A percentile compares a stretch with the other conserved stretches of the same genome.
phyloP scores from a whole-genome alignment of 306 rosid genomes.

The Hylodesmum podocarpum region DNA sequence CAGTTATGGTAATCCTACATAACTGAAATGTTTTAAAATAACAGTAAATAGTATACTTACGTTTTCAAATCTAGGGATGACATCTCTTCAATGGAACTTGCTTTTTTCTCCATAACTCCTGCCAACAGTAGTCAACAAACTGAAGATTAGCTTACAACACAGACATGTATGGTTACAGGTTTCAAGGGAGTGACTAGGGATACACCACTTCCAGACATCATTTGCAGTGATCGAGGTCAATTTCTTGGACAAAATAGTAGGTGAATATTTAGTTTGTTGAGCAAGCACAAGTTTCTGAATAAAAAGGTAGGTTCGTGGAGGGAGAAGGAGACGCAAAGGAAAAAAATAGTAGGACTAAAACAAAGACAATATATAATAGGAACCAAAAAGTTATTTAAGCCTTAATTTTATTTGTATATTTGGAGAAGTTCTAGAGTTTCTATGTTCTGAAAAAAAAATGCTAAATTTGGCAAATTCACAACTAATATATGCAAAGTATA shows the following conservation, averaged over 20 bases:
- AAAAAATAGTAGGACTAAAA: not conserved
- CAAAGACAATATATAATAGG: not conserved
- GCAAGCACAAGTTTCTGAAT: not conserved
- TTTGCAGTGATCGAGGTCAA: not conserved
- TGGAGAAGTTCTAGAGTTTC: not conserved
- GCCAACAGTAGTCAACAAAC: conserved; percentile 33
- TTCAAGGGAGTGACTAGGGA: not conserved
- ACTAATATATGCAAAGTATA: not conserved
- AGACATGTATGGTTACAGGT: not conserved
- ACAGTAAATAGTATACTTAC: conserved; percentile 45
- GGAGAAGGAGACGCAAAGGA: not conserved
- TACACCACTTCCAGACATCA: conserved; percentile 2
- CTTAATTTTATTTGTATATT: not conserved
- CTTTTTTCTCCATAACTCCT: conserved; percentile 64
- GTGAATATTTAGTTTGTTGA: not conserved
- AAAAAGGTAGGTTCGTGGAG: not conserved
- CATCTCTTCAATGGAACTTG: conserved; percentile 58
- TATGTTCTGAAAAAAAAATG: not conserved
- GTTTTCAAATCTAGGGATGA: conserved; percentile 78
- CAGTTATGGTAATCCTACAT: not conserved
- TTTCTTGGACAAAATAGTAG: not conserved
- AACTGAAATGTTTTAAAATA: conserved; percentile 5
- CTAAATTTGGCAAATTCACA: not conserved
- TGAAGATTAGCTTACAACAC: not conserved
- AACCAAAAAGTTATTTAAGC: not conserved